These are phyloP conservation scores for Claviceps sp. DNA, from an alignment of 2,329 filamentous ascomycete genomes.

Conservation along the genomic window DNA sequence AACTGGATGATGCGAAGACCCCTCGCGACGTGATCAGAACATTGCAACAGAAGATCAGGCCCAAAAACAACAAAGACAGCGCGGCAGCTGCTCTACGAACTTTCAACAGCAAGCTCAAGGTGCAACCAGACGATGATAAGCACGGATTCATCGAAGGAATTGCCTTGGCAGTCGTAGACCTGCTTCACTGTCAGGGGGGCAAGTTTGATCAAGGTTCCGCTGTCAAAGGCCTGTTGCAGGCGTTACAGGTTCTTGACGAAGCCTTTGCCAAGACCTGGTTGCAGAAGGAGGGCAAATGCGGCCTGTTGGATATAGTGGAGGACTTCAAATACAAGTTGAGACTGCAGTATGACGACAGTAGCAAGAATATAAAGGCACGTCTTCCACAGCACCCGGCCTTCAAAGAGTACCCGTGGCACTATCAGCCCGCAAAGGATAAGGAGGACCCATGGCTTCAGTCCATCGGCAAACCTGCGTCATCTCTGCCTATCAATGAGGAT, in stretches of 20 bases:
- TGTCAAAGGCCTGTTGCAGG: neutral
- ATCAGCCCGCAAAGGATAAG: too few species aligned
- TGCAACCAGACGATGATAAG: slow-evolving; percentile 4
- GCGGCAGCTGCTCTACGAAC: neutral
- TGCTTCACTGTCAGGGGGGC: slow-evolving; percentile 2
- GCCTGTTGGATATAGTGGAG: slow-evolving; percentile 6
- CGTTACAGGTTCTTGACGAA: slow-evolving; percentile 4
- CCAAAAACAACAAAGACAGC: neutral
- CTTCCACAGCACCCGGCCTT: too few species aligned
- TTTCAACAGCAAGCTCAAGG: neutral
- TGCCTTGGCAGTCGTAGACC: slow-evolving; percentile 3
- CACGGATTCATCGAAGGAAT: slow-evolving; percentile 3
- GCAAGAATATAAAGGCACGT: too few species aligned
- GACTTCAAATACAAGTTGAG: slow-evolving; percentile 5
- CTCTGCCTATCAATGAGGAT: neutral
- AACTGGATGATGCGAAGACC: slow-evolving; percentile 2
- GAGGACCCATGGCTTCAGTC: neutral
- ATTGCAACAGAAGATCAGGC: slow-evolving; percentile 1
- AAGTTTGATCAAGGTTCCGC: slow-evolving; percentile 4
- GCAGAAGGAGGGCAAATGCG: neutral
- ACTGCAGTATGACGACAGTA: neutral
- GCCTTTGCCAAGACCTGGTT: slow-evolving; percentile 1
- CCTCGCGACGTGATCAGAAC: slow-evolving; percentile 6
- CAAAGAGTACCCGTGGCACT: too few species aligned
- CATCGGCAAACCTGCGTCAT: neutral